These are phyloP conservation scores for Rhodotorula toruloides DNA, from an alignment of 768 basidiomycete species.

Conservation along the genomic window DNA sequence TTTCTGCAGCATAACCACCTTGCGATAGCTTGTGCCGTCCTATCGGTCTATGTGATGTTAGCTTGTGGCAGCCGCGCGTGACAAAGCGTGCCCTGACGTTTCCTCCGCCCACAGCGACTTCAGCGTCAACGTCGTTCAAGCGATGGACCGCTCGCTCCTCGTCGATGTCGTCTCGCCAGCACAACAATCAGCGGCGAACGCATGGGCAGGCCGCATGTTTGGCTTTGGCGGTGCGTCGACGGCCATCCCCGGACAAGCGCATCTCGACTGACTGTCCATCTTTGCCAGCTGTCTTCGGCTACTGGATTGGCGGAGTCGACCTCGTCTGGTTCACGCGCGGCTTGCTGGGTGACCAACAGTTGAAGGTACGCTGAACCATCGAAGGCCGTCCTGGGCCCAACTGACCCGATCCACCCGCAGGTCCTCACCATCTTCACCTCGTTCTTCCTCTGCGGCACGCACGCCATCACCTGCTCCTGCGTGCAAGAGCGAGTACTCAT, in stretches of 20 bases:
- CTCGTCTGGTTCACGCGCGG: slow-evolving; percentile 58
- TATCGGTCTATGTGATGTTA: slow-evolving; percentile 59
- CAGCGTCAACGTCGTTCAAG: slow-evolving; percentile 59
- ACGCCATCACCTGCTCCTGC: slow-evolving; percentile 57
- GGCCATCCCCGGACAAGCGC: too few relatives aligned
- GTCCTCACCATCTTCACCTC: slow-evolving; percentile 66
- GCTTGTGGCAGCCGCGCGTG: not conserved
- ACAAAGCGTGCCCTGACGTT: slow-evolving; percentile 43
- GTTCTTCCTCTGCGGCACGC: slow-evolving; percentile 61
- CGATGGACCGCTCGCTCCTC: slow-evolving; percentile 80
- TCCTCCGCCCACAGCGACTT: slow-evolving; percentile 12
- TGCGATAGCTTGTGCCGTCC: slow-evolving; percentile 71
- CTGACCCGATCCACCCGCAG: not conserved
- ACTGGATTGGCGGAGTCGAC: slow-evolving; percentile 47
- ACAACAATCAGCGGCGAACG: slow-evolving; percentile 77
- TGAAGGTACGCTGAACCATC: slow-evolving; percentile 61
- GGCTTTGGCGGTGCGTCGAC: slow-evolving; percentile 63
- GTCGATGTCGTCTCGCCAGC: slow-evolving; percentile 74
- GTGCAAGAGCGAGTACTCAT: slow-evolving; percentile 65
- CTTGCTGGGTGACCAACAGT: slow-evolving; percentile 69
- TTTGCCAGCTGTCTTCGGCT: slow-evolving; percentile 23
- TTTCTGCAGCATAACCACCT: slow-evolving; percentile 56
- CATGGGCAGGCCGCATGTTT: slow-evolving; percentile 92
- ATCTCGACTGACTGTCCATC: slow-evolving; percentile 21
- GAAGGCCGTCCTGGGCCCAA: fast-evolving